Base-by-base conservation (phyloP, 805 yeast species). In the Cyberlindnera misumaiensis region DNA sequence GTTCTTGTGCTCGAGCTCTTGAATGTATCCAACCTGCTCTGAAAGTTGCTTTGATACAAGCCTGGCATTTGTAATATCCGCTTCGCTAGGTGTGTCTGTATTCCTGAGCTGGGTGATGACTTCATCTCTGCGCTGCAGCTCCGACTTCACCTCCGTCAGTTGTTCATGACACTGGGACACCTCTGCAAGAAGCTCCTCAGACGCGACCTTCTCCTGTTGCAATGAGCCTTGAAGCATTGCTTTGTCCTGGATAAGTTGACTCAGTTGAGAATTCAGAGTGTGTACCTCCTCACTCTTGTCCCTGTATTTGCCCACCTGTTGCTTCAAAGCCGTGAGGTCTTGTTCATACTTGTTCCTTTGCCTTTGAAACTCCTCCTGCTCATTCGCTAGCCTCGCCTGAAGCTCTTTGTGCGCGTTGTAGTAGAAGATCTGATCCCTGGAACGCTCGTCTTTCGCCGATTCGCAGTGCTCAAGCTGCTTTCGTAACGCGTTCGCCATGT, bases 1-100 rank as follows among this genome's bases (percentile, higher is more conserved):
- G 43, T 75, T 72, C 44, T 72, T 70, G 5, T 66, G 63, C 44
- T 80, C 86, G 42, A 72, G 49, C 30, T 65, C 67, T 47, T 67
- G 60, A 32, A 72, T 56, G 45, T 71, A 66, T 18, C 62, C 55
- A 29, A 72, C 48, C 49, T 75, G 80, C 20, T 66, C 67, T 15
- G 56, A 49, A 20, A 71, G 48, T 34, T 63, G 54, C 14, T 28
- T 28, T 11, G 28, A 35, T 15, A 35, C n/a, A 9, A 10, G 22
- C n/a, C 28, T 4, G 27, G 18, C n/a, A 15, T 28, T 12, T 11
- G 13, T 17, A n/a, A 14, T 20, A 5, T 28, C 28, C 6, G 27
- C 37, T 7, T 5, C 15, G 3, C 25, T 15, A 6, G 28, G 26
- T 4, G 12, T n/a, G 27, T 31, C 30, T 17, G 25, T 26, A 3